phyloP scores from a whole-genome alignment of 1,284 basidiomycete species.

The Leccinum huronense region DNA sequence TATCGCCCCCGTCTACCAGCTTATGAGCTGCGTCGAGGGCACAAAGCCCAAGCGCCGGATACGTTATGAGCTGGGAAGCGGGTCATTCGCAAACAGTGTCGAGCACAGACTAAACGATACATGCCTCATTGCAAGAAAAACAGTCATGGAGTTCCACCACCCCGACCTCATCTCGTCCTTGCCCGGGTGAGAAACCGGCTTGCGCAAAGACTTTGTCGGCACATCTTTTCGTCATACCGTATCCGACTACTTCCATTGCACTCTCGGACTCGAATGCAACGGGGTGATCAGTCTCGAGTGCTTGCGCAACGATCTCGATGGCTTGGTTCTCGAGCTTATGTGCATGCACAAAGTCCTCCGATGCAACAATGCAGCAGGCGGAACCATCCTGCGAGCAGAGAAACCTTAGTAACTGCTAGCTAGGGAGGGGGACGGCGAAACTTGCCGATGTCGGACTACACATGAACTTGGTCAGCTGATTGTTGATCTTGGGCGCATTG shows the following conservation, averaged over 20 bases:
- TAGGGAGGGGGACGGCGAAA: constrained; percentile 8
- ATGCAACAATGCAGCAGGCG: constrained; percentile 73
- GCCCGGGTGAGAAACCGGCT: constrained; percentile 63
- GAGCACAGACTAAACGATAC: constrained; percentile 8
- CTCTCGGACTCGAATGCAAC: constrained; percentile 62
- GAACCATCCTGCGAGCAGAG: constrained; percentile 58
- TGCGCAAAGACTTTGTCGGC: constrained; percentile 72
- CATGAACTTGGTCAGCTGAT: constrained; percentile 81
- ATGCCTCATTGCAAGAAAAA: constrained; percentile 75
- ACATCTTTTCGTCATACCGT: constrained; percentile 69
- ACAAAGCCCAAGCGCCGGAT: constrained; percentile 77
- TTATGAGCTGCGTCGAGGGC: constrained; percentile 68
- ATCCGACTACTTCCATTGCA: constrained; percentile 76
- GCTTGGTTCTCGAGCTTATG: constrained; percentile 83
- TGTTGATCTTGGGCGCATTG: constrained; percentile 64
- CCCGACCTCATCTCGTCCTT: constrained; percentile 74
- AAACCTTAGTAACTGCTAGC: constrained; percentile 2
- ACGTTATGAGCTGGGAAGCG: constrained; percentile 67
- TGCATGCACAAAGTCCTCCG: constrained; percentile 76
- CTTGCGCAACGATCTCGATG: constrained; percentile 72
- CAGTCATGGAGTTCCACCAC: constrained; percentile 87
- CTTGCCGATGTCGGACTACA: constrained; percentile 79
- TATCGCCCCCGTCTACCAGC: constrained; percentile 74
- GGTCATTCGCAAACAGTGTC: neutral
- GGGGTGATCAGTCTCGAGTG: constrained; percentile 63